Conservation (phyloP, 2,329 filamentous ascomycete species). For the Amauroascus niger region DNA sequence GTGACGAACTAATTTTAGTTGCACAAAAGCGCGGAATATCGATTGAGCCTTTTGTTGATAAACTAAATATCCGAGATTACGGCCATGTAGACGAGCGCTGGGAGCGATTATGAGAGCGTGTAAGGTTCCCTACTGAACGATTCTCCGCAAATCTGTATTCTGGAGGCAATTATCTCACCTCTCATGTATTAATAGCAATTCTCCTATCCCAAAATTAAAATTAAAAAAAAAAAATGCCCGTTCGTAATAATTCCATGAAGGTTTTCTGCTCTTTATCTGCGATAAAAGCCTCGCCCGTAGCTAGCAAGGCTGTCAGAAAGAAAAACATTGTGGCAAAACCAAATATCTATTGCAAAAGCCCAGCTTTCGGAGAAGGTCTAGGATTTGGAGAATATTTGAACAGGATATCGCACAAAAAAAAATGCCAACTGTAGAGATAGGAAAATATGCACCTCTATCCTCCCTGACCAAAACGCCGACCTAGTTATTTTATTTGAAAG, state of each 20-base stretch:
- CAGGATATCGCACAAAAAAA: not conserved
- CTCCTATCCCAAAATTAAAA: too few relatives aligned
- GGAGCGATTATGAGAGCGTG: constrained; percentile 21
- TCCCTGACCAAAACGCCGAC: not conserved
- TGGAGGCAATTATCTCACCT: not conserved
- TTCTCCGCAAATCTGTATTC: not conserved
- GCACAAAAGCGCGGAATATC: constrained; percentile 18
- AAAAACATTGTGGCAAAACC: not conserved
- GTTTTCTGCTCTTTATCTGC: too few relatives aligned
- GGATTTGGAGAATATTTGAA: not conserved
- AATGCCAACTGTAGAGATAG: not conserved
- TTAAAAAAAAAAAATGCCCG: too few relatives aligned
- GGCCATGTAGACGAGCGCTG: constrained; percentile 20
- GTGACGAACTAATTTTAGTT: constrained; percentile 17
- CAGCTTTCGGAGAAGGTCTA: not conserved
- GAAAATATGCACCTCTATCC: not conserved
- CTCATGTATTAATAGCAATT: not conserved
- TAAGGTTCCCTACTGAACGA: not conserved
- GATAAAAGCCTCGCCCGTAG: too few relatives aligned
- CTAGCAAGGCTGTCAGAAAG: too few relatives aligned
- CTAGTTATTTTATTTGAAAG: not conserved
- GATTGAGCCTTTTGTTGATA: constrained; percentile 18
- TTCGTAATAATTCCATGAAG: too few relatives aligned
- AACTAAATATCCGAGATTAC: constrained; percentile 8
- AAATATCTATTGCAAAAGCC: not conserved